Evolutionary conservation across 2,329 filamentous ascomycete species (phyloP).

Genomic region (Dichotomopilus funicola): DNA sequence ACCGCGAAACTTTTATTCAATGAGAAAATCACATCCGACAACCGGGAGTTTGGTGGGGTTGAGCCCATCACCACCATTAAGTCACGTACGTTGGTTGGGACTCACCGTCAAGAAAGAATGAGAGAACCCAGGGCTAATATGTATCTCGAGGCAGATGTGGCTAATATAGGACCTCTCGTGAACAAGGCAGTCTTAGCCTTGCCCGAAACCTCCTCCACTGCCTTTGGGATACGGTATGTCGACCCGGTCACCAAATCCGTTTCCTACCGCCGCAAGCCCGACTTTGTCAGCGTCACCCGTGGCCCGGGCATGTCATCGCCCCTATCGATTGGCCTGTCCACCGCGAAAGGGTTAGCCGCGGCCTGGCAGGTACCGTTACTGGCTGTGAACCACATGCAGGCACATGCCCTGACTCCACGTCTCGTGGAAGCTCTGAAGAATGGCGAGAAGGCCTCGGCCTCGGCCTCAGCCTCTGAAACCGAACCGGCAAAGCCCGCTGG

Average conservation of each 20-base stretch:
- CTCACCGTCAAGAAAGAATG: no score
- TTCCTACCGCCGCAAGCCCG: conserved; percentile 47
- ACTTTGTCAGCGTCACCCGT: conserved; percentile 83
- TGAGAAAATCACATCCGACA: conserved; percentile 74
- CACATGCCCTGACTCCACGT: conserved; percentile 82
- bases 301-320: conserved; percentile 84
- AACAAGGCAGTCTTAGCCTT: neutral
- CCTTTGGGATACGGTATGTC: neutral
- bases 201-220: neutral
- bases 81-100: conserved; percentile 40
- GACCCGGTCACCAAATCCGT: neutral
- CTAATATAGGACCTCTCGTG: no score
- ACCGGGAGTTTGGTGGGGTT: conserved; percentile 67
- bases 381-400: conserved; percentile 95
- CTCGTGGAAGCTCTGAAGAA: conserved; percentile 56
- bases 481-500: neutral
- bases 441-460: neutral
- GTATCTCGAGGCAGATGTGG: no score
- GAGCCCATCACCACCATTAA: conserved; percentile 69
- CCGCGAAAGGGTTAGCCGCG: conserved; percentile 78
- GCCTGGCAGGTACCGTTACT: conserved; percentile 79
- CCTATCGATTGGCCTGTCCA: conserved; percentile 69
- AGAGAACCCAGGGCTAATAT: no score
- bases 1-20: conserved; percentile 65
- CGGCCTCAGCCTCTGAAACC: neutral